Conservation (phyloP, 2,329 filamentous ascomycete species). For the Aspergillus amoenus region DNA sequence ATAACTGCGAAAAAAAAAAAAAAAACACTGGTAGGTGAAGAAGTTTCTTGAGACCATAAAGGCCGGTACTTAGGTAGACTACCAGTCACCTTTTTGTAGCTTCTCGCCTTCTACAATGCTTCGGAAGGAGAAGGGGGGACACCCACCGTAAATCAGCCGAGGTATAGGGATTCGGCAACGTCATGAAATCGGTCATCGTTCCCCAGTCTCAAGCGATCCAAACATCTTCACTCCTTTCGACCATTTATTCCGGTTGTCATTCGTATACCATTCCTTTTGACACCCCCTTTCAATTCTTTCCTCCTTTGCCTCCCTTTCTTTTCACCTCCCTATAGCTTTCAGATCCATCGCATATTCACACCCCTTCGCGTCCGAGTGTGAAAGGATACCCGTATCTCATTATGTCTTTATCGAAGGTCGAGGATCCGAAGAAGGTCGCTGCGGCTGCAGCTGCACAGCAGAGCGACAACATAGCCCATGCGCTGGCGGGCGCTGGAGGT, state of each 20-base stretch:
- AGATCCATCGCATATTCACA: not conserved
- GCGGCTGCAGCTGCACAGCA: constrained; percentile 70
- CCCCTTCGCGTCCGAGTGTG: not conserved
- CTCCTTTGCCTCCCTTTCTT: constrained; percentile 4
- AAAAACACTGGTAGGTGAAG: not conserved
- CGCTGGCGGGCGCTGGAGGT: constrained; percentile 86
- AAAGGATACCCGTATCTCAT: constrained; percentile 1
- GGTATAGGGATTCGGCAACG: constrained; percentile 38
- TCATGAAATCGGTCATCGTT: constrained; percentile 29
- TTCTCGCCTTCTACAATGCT: not conserved
- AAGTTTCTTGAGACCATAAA: not conserved
- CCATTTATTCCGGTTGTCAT: constrained; percentile 8
- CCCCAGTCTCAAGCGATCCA: constrained; percentile 26
- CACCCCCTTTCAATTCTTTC: constrained; percentile 2
- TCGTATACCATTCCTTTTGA: constrained; percentile 8
- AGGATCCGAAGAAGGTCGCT: constrained; percentile 37
- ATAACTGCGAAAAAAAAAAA: not conserved
- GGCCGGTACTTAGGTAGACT: too few species aligned
- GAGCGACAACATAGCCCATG: constrained; percentile 96
- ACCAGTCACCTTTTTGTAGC: too few species aligned
- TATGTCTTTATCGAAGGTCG: constrained; percentile 42
- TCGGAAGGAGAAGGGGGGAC: not conserved
- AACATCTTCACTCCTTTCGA: constrained; percentile 22
- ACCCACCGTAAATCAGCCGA: constrained; percentile 26
- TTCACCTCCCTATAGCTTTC: not conserved